Conservation (phyloP, 768 basidiomycete species). For the Naganishia kalamii region DNA sequence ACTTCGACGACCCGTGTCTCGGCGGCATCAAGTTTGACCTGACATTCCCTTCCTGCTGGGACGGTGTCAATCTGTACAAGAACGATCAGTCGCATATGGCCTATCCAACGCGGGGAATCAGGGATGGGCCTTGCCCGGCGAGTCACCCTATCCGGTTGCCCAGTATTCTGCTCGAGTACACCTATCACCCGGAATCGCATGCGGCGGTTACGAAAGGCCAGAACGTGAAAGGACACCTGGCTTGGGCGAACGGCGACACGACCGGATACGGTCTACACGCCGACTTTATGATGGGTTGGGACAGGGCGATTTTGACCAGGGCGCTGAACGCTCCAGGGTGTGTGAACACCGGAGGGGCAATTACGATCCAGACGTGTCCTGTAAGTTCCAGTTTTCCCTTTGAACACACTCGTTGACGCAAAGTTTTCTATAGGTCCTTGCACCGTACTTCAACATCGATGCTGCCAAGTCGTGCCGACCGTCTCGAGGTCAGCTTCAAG, state of each 20-base stretch:
- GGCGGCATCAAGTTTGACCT: slow-evolving; percentile 36
- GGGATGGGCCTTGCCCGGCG: slow-evolving; percentile 28
- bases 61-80: slow-evolving; percentile 41
- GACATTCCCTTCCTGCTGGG: slow-evolving; percentile 40
- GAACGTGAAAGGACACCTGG: slow-evolving; percentile 30
- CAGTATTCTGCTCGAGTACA: slow-evolving; percentile 37
- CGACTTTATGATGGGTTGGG: slow-evolving; percentile 50
- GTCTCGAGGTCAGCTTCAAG: slow-evolving; percentile 26
- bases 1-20: slow-evolving; percentile 28
- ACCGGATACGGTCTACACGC: slow-evolving; percentile 57
- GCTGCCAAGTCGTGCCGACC: slow-evolving; percentile 26
- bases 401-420: too few species aligned
- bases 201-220: neutral
- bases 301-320: slow-evolving; percentile 53
- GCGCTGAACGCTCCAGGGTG: slow-evolving; percentile 52
- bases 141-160: slow-evolving; percentile 40
- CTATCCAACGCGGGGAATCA: slow-evolving; percentile 23
- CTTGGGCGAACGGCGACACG: slow-evolving; percentile 56
- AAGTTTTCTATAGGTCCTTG: too few species aligned
- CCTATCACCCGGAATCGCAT: slow-evolving; percentile 26
- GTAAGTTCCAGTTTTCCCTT: too few species aligned
- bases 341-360: neutral
- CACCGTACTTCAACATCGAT: neutral
- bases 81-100: slow-evolving; percentile 33
- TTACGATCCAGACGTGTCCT: neutral